A percentile compares a stretch with the other conserved stretches of the same genome.
These are phyloP conservation scores for Phoma sp. DNA, from an alignment of 2,329 filamentous ascomycete genomes.

Conservation along the genomic window DNA sequence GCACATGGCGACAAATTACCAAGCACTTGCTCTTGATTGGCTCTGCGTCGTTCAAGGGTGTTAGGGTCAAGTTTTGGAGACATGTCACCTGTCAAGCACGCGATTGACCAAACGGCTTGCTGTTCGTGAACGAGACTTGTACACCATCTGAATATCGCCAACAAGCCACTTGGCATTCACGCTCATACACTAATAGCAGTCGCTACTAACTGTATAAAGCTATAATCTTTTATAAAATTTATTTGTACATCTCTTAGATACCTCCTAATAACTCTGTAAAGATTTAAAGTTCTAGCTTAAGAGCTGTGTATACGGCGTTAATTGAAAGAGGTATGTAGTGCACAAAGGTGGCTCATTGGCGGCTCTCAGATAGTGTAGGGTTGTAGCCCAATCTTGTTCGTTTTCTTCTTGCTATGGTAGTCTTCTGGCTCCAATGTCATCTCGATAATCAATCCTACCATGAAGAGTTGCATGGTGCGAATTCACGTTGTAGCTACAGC, in stretches of 20 bases:
- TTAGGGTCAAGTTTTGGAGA: not conserved
- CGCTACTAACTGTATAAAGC: too few relatives aligned
- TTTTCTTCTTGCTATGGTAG: not conserved
- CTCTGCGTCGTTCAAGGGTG: not conserved
- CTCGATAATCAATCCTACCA: not conserved
- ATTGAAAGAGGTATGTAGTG: too few relatives aligned
- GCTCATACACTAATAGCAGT: too few relatives aligned
- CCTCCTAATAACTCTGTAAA: too few relatives aligned
- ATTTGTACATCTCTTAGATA: too few relatives aligned
- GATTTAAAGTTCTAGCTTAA: too few relatives aligned
- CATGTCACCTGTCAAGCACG: conserved; percentile 9
- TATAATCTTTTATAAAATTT: too few relatives aligned
- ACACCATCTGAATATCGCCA: too few relatives aligned
- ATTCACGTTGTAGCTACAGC: not conserved
- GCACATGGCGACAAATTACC: conserved; percentile 23
- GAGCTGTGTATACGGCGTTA: too few relatives aligned
- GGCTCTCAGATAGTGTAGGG: too few relatives aligned
- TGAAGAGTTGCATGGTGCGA: not conserved
- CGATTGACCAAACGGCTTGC: not conserved
- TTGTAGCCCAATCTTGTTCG: not conserved
- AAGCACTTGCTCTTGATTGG: conserved; percentile 27
- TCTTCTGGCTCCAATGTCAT: not conserved
- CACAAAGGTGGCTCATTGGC: too few relatives aligned
- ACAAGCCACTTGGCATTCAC: too few relatives aligned
- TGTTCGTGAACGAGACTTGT: not conserved